Evolutionary conservation across 192 early-diverging fungal species (phyloP).

Genomic region (Lobosporangium transversale): DNA sequence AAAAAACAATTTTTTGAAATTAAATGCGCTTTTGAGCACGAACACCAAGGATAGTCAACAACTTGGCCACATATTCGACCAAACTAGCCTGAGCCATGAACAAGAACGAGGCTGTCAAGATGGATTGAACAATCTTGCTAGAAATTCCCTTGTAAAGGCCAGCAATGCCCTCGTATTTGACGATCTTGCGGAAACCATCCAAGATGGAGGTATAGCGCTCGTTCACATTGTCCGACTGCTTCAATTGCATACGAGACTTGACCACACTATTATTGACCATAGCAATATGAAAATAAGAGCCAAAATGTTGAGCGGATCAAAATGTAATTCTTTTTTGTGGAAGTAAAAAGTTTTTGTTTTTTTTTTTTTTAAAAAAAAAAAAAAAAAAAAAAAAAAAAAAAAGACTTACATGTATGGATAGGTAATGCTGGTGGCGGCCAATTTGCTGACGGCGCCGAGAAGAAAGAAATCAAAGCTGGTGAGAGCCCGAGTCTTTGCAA

Average conservation of each 20-base stretch:
- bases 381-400: constrained; percentile 6
- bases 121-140: constrained; percentile 95
- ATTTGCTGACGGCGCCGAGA: constrained; percentile 94
- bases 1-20: not conserved
- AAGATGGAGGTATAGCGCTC: constrained; percentile 81
- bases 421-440: constrained; percentile 93
- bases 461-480: constrained; percentile 93
- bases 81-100: constrained; percentile 93
- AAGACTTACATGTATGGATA: constrained; percentile 92
- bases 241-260: constrained; percentile 98
- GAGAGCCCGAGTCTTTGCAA: constrained; percentile 67
- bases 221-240: constrained; percentile 80
- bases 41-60: constrained; percentile 39
- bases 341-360: too few relatives aligned
- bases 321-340: too few relatives aligned
- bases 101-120: constrained; percentile 94
- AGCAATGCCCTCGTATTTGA: constrained; percentile 86
- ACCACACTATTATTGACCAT: constrained; percentile 71
- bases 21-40: constrained; percentile 52
- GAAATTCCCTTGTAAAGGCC: constrained; percentile 93
- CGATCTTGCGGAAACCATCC: constrained; percentile 94
- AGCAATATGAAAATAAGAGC: not conserved
- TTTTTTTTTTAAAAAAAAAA: too few relatives aligned
- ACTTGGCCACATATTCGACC: constrained; percentile 71
- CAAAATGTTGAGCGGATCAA: too few relatives aligned